phyloP scores from a whole-genome alignment of 768 basidiomycete species.

The Asterophora lycoperdoides region DNA sequence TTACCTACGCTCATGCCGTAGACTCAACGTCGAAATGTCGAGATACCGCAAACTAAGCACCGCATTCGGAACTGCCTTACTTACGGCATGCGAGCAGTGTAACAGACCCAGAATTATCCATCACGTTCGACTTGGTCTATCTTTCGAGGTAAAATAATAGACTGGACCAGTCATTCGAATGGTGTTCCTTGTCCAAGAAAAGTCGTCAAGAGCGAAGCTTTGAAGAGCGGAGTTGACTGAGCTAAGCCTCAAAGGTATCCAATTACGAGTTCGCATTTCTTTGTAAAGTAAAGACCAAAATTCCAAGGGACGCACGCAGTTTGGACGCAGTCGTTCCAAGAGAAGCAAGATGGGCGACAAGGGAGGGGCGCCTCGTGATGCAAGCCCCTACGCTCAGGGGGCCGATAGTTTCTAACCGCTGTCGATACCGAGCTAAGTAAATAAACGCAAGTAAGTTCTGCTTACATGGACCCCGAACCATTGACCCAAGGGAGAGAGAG shows the following conservation, averaged over 20 bases:
- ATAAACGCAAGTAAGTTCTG: not conserved
- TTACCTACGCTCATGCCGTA: slow-evolving; percentile 1
- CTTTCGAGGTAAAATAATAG: too few species aligned
- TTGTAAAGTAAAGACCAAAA: too few species aligned
- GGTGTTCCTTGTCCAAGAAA: not conserved
- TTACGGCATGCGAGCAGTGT: not conserved
- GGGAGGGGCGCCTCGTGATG: slow-evolving; percentile 6
- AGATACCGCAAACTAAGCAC: too few species aligned
- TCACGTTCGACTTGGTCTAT: too few species aligned
- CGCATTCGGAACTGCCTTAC: not conserved
- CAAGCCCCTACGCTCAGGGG: not conserved
- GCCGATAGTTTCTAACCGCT: not conserved
- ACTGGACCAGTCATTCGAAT: too few species aligned
- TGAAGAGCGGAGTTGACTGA: too few species aligned
- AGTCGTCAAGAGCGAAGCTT: not conserved
- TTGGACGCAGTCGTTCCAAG: not conserved
- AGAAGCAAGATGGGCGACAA: not conserved
- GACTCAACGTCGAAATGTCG: not conserved
- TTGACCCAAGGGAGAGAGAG: not conserved
- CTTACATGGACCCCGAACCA: not conserved
- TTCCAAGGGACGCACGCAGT: too few species aligned
- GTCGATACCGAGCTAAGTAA: not conserved
- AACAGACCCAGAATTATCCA: not conserved
- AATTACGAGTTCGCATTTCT: too few species aligned
- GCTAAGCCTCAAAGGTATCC: too few species aligned